These are phyloP conservation scores for Clohesyomyces aquaticus DNA, from an alignment of 495 filamentous ascomycete genomes.

Conservation along the genomic window DNA sequence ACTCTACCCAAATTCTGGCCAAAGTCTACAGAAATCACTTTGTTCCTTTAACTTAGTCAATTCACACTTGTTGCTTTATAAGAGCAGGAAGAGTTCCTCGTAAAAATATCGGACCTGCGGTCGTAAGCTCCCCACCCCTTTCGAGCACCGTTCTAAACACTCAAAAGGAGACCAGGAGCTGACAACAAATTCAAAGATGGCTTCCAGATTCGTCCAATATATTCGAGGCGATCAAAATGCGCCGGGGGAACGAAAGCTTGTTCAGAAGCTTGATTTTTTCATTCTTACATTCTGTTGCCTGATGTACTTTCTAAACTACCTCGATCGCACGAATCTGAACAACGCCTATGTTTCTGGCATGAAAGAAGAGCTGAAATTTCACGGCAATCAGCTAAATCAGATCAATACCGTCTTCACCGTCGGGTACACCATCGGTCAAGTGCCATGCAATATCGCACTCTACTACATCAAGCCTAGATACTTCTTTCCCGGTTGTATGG, in stretches of 20 bases:
- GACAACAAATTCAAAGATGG: constrained; percentile 21
- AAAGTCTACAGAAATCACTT: no score
- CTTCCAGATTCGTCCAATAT: constrained; percentile 31
- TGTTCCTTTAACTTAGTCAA: no score
- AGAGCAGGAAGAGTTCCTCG: no score
- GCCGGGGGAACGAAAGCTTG: constrained; percentile 53
- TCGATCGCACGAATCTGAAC: constrained; percentile 63
- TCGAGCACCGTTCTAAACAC: no score
- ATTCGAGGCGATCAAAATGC: constrained; percentile 28
- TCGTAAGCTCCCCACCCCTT: no score
- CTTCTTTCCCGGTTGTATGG: constrained; percentile 65
- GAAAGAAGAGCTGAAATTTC: constrained; percentile 64
- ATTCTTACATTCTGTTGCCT: constrained; percentile 68
- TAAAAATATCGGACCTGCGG: no score
- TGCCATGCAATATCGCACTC: constrained; percentile 64
- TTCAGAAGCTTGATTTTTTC: constrained; percentile 66
- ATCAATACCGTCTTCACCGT: constrained; percentile 57
- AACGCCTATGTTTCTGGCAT: constrained; percentile 71
- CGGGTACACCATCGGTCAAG: constrained; percentile 49
- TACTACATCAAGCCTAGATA: constrained; percentile 61
- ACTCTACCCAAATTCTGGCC: no score
- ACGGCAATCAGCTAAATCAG: constrained; percentile 60
- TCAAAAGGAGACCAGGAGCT: no score
- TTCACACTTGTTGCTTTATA: no score
- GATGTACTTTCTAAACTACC: constrained; percentile 58